Evolutionary conservation across 352 stramenopile species (phyloP).

Genomic region (Phytophthora ramorum): DNA sequence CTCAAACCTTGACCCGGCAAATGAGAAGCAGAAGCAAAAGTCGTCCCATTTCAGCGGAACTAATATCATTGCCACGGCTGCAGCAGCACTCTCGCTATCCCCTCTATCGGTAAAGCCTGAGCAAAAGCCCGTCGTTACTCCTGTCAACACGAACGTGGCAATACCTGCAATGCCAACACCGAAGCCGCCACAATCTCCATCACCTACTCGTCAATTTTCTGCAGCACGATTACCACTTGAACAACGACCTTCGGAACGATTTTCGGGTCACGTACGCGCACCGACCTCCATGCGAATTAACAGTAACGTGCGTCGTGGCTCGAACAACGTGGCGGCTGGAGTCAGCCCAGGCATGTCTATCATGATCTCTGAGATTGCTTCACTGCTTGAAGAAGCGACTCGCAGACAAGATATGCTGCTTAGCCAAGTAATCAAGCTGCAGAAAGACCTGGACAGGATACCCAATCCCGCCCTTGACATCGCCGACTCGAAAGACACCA

Average conservation of each 20-base stretch:
- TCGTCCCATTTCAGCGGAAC: constrained; percentile 19
- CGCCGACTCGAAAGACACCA: constrained; percentile 4
- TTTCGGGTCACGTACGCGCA: constrained; percentile 28
- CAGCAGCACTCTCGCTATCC: constrained; percentile 21
- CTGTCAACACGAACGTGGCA: neutral
- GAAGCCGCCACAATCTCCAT: neutral
- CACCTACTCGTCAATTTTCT: constrained; percentile 20
- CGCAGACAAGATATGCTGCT: constrained; percentile 57
- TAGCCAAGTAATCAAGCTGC: constrained; percentile 44
- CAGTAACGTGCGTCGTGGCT: constrained; percentile 37
- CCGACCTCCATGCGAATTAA: constrained; percentile 50
- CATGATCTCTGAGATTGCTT: constrained; percentile 49
- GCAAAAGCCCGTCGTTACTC: constrained; percentile 3
- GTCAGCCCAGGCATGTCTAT: constrained; percentile 51
- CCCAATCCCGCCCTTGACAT: constrained; percentile 6
- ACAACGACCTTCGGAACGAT: constrained; percentile 33
- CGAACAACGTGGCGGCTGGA: constrained; percentile 12
- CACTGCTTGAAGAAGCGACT: constrained; percentile 52
- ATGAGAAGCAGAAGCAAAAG: constrained; percentile 31
- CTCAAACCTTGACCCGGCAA: constrained; percentile 11
- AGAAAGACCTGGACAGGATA: constrained; percentile 41
- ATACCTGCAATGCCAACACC: constrained; percentile 1
- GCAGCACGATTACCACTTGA: constrained; percentile 26
- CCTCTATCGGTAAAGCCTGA: constrained; percentile 13
- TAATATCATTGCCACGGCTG: constrained; percentile 19